Percentiles rank a stretch among this genome's conserved stretches.
phyloP scores from a whole-genome alignment of 805 yeast species.

The Kodamaea leandrae region DNA sequence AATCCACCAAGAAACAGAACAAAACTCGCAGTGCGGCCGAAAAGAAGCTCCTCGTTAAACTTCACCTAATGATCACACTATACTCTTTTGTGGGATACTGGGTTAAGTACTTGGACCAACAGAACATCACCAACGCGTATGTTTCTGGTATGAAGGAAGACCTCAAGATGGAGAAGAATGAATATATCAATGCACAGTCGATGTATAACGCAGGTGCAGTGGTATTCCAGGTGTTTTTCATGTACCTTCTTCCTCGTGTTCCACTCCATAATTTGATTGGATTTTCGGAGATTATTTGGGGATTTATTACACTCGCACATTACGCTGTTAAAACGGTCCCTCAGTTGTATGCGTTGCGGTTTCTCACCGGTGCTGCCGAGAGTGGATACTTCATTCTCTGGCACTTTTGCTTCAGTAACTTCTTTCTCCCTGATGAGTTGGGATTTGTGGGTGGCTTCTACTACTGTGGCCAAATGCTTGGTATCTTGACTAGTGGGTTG shows the following conservation, averaged over 20 bases:
- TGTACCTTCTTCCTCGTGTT: conserved; percentile 20
- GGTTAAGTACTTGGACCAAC: conserved; percentile 25
- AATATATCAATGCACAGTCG: conserved; percentile 21
- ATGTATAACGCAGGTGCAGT: conserved; percentile 23
- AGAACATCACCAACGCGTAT: conserved; percentile 24
- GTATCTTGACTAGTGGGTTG: conserved; percentile 28
- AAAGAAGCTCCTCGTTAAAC: conserved; percentile 30
- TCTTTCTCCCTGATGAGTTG: conserved; percentile 45
- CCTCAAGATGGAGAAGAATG: conserved; percentile 21
- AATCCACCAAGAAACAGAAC: conserved; percentile 6
- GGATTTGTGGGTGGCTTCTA: conserved; percentile 21
- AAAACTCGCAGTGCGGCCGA: conserved; percentile 18
- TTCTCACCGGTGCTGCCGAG: conserved; percentile 20
- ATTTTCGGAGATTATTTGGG: conserved; percentile 19
- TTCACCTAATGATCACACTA: conserved; percentile 38
- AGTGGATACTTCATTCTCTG: conserved; percentile 6
- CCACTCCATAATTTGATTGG: conserved; percentile 23
- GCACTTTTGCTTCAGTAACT: conserved; percentile 30
- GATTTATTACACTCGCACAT: conserved; percentile 18
- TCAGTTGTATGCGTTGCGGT: conserved; percentile 21
- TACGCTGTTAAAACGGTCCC: conserved; percentile 15
- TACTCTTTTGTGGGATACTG: conserved; percentile 25
- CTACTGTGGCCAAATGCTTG: conserved; percentile 31
- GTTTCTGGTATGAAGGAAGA: conserved; percentile 20
- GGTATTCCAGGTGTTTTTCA: conserved; percentile 23